Evolutionary conservation across 192 early-diverging fungal genomes (phyloP).

Genomic region (Jimgerdemannia flammicorona): DNA sequence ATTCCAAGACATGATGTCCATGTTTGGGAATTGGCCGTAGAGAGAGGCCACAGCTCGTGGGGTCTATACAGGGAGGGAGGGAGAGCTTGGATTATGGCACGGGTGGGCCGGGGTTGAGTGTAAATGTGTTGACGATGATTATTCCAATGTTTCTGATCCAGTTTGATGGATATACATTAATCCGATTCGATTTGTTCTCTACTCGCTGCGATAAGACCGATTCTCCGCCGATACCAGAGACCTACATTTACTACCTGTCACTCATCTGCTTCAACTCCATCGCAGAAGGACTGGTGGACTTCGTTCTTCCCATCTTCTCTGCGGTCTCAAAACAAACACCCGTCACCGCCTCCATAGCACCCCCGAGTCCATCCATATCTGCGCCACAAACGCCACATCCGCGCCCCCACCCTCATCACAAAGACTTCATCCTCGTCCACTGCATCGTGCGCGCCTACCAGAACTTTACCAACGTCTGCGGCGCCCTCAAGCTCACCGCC

Average conservation of each 20-base stretch:
- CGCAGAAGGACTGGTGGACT: conserved; percentile 67
- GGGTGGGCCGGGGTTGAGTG: conserved; percentile 38
- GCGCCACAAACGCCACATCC: not conserved
- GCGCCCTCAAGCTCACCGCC: conserved; percentile 76
- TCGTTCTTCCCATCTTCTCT: conserved; percentile 58
- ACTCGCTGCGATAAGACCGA: conserved; percentile 72
- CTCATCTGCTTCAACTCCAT: conserved; percentile 65
- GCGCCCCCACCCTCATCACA: conserved; percentile 5
- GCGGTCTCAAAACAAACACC: conserved; percentile 8
- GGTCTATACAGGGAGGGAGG: conserved; percentile 17
- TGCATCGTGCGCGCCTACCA: conserved; percentile 65
- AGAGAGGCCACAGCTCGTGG: conserved; percentile 62
- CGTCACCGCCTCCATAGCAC: too few relatives aligned
- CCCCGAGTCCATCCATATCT: too few relatives aligned
- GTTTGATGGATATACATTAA: too few relatives aligned
- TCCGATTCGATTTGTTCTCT: too few relatives aligned
- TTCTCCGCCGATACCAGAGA: conserved; percentile 83
- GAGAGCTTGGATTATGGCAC: conserved; percentile 25
- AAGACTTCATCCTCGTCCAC: conserved; percentile 55
- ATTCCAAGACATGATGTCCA: conserved; percentile 77
- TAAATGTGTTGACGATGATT: conserved; percentile 54
- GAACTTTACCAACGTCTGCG: conserved; percentile 75
- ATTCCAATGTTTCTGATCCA: too few relatives aligned
- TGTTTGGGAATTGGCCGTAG: conserved; percentile 71
- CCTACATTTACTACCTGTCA: conserved; percentile 80